Base-by-base conservation (phyloP, 768 basidiomycete genomes). In the Sporobolomyces phaffii region DNA sequence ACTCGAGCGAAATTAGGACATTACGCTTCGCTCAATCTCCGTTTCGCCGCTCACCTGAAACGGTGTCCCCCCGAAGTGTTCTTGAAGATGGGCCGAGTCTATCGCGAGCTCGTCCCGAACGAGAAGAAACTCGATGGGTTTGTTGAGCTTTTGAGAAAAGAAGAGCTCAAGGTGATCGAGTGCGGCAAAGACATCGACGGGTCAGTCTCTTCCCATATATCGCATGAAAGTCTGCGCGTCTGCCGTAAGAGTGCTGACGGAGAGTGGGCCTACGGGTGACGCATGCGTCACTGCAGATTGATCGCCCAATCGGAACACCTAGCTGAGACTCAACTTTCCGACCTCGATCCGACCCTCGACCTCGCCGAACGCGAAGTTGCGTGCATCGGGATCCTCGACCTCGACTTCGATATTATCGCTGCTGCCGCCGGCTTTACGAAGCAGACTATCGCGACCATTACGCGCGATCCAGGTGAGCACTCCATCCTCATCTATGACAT, bases 51-150 rank as follows among this genome's bases (percentile, higher is more conserved):
- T 0, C 82, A 92, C 70, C 82, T 98, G 60, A 83, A 85, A 34
- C 82, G 86, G 22, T 90, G 89, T 75, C 86, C 91, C 72, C 85
- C 89, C 11, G 86, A 89, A 61, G 85, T 86, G 6, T 99, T 93
- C 84, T 78, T 97, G 65, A 86, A 84, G 72, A 84, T 88, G 47
- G 94, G 92, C 0, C 84, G 89, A 34, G 81, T 94, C 22, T 89
- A 84, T 74, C 84, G 84, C 10, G 96, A 99, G 70, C 83, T 98
- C 26, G 84, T 85, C 0, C 88, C 87, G 0, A 84, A 96, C 77
- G 96, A 99, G 80, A 90, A 88, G 77, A 84, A 89, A 33, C 84
- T 99, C 52, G 92, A 99, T 73, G 87, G 88, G 80, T 93, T 96
- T 75, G 84, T 97, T 69, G 88, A 89, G 51, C 81, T 88, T 29